Conservation (phyloP, 441 rosid genomes). For the Jatropha podagrica region DNA sequence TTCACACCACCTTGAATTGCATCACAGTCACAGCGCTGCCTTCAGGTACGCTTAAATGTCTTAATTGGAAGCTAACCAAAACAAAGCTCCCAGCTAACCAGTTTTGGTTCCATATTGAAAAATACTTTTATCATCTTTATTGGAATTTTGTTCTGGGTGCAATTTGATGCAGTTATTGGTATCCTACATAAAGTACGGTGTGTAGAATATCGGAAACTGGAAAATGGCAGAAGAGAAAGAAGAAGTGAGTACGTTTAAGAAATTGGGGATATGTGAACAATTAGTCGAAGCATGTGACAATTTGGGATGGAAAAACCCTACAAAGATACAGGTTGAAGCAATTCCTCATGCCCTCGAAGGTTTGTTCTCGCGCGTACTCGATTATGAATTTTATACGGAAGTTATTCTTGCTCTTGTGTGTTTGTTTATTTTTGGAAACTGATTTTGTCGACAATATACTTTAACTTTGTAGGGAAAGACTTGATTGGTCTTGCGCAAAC, state of each 20-base stretch:
- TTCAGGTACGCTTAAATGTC: too few relatives aligned
- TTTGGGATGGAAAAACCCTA: slow-evolving; percentile 71
- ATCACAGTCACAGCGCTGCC: neutral
- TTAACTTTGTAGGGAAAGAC: slow-evolving; percentile 66
- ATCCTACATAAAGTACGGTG: too few relatives aligned
- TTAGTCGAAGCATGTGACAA: slow-evolving; percentile 72
- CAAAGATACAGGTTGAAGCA: slow-evolving; percentile 83
- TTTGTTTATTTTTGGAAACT: neutral
- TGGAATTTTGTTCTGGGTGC: too few relatives aligned
- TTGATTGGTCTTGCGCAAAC: slow-evolving; percentile 96
- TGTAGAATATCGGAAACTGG: neutral
- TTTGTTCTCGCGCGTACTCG: neutral
- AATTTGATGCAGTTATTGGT: too few relatives aligned
- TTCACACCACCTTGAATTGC: neutral
- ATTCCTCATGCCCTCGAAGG: slow-evolving; percentile 89
- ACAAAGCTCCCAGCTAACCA: too few relatives aligned
- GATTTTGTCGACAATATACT: neutral
- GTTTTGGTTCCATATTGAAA: too few relatives aligned
- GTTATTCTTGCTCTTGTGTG: neutral
- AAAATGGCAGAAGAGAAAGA: slow-evolving; percentile 39
- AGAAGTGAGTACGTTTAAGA: slow-evolving; percentile 67
- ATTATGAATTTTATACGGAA: neutral
- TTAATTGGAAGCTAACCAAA: too few relatives aligned
- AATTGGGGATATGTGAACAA: slow-evolving; percentile 70
- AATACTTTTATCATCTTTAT: too few relatives aligned